Evolutionary conservation across 225 moss, liverwort and hornwort genomes (phyloP).

Genomic region (Takakia lepidozioides): DNA sequence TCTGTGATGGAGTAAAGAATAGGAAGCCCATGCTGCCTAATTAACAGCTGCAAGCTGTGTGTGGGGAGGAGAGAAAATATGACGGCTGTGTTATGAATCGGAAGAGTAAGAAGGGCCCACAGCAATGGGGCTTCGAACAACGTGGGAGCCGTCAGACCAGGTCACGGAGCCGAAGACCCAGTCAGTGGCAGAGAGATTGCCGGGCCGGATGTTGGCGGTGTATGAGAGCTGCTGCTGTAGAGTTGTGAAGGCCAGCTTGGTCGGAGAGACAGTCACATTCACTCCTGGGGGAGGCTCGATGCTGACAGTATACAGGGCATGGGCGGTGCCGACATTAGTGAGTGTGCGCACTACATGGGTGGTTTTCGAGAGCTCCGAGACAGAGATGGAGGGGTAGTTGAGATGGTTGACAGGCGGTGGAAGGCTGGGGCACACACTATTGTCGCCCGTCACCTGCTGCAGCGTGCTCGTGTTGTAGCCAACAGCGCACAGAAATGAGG

Average conservation of each 20-base stretch:
- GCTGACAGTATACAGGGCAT: not conserved
- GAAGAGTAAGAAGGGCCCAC: no score
- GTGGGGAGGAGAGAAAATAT: no score
- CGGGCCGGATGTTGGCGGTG: not conserved
- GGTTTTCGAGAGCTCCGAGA: slow-evolving; percentile 6
- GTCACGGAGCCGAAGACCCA: slow-evolving; percentile 30
- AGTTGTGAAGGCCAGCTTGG: slow-evolving; percentile 1
- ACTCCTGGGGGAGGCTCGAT: not conserved
- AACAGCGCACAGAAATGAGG: slow-evolving; percentile 5
- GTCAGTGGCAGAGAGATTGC: not conserved
- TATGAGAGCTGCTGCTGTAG: slow-evolving; percentile 3
- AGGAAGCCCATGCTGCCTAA: no score
- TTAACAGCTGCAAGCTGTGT: no score
- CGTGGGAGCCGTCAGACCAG: slow-evolving; percentile 36
- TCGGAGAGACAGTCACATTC: slow-evolving; percentile 1
- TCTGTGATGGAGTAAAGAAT: no score
- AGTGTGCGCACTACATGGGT: slow-evolving; percentile 10
- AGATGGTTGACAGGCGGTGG: slow-evolving; percentile 17
- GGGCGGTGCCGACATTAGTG: slow-evolving; percentile 31
- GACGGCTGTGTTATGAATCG: no score
- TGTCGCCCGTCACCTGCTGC: slow-evolving; percentile 21
- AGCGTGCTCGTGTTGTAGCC: slow-evolving; percentile 18
- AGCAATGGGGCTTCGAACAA: slow-evolving; percentile 27
- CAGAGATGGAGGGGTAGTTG: slow-evolving; percentile 33
- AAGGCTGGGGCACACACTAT: slow-evolving; percentile 11